Base-by-base conservation (phyloP, 1,284 basidiomycete genomes). In the Papiliotrema nemorosa region DNA sequence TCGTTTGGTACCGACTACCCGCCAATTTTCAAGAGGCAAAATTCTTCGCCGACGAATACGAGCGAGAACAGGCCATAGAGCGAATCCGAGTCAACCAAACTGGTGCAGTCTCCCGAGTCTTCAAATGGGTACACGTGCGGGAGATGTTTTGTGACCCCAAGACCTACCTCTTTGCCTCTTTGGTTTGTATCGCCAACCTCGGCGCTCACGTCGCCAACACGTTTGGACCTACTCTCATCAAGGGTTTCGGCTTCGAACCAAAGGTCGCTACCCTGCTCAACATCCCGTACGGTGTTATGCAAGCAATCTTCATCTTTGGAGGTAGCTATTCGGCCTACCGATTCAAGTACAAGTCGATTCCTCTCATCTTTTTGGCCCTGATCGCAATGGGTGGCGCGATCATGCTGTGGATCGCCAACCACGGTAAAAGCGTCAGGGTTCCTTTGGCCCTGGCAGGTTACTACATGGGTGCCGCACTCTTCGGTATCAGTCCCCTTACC, bases 381-480 rank as follows among this genome's bases (percentile, higher is more conserved):
- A 54, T 66, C 22, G 75, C 73, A 18, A 54, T 61, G 2, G 68
- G 60, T 13, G 49, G 74, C 39, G 63, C 74, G n/a, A 71, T 66
- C 52, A 33, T 42, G 13, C 52, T 52, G 27, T 55, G 48, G 14
- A 44, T 26, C 24, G 29, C 41, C 10, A 34, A 44, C 13, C 35
- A 50, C 21, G 56, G 60, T 36, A 55, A 60, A 41, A 16, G 9
- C 10, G 10, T 33, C 31, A 33, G 31, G 9, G 58, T 65, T 22
- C 59, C 58, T 9, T 55, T 60, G 29, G 57, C 65, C 1, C 66
- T 78, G 6, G 55, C 63, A 24, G 72, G 71, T 0, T 78, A 76
- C 67, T 76, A 77, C 66, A 60, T 76, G 35, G 46, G 74, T n/a
- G 63, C 70, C 1, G 72, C 74, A 62, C 56, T 76, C 12, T 77